These are phyloP conservation scores for Stephania yunnanensis DNA, from an alignment of 164 flowering plant genomes.

Conservation along the genomic window DNA sequence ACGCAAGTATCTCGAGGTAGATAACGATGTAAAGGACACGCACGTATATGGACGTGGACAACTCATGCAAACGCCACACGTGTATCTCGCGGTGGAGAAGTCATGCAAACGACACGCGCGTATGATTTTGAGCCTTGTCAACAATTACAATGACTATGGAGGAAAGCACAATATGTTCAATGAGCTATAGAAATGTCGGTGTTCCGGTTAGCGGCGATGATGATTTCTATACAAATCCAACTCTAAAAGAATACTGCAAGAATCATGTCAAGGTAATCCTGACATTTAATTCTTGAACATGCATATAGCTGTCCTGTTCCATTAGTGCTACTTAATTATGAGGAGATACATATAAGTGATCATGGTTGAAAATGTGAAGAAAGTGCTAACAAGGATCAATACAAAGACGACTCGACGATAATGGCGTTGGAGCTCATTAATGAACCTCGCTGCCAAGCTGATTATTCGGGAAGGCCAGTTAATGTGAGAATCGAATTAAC, in stretches of 20 bases:
- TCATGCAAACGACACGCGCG: too few relatives aligned
- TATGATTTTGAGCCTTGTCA: slow-evolving; percentile 28
- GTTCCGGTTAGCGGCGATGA: slow-evolving; percentile 14
- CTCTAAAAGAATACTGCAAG: slow-evolving; percentile 18
- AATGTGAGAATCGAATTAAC: slow-evolving; percentile 8
- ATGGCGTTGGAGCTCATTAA: slow-evolving; percentile 42
- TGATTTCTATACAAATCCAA: slow-evolving; percentile 17
- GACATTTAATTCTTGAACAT: too few relatives aligned
- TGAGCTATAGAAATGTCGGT: slow-evolving; percentile 28
- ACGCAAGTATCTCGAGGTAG: too few relatives aligned
- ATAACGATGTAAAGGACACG: too few relatives aligned
- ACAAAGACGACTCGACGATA: slow-evolving; percentile 29
- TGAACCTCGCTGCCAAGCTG: slow-evolving; percentile 31
- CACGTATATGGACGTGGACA: too few relatives aligned
- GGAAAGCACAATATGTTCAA: slow-evolving; percentile 27
- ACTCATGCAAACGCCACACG: too few relatives aligned
- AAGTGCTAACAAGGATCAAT: slow-evolving; percentile 28
- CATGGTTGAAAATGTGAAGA: slow-evolving; percentile 27
- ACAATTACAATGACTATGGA: slow-evolving; percentile 28
- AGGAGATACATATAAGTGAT: too few relatives aligned
- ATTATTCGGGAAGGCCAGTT: slow-evolving; percentile 23
- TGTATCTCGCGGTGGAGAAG: too few relatives aligned
- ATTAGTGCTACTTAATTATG: too few relatives aligned
- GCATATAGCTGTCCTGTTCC: too few relatives aligned
- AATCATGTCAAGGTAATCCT: slow-evolving; percentile 32